Conservation (phyloP, 352 stramenopile species). For the Saprolegnia diclina region DNA sequence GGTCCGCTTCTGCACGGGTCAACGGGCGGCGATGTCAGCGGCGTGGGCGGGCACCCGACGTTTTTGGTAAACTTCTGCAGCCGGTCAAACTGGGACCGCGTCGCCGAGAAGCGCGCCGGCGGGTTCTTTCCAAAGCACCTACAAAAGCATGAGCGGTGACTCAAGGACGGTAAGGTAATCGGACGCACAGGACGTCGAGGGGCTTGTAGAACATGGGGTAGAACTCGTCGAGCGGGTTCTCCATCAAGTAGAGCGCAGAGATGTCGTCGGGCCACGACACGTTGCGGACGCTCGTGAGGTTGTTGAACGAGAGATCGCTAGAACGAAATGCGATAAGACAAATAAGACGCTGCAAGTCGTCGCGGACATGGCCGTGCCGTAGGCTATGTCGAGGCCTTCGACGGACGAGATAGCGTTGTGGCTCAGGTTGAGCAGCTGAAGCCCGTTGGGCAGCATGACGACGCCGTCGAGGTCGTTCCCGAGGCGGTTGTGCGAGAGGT, state of each 20-base stretch:
- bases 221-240: background rate
- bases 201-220: background rate
- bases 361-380: background rate
- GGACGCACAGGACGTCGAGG: background rate
- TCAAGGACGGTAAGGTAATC: too few relatives aligned
- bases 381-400: background rate
- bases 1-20: background rate
- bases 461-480: background rate
- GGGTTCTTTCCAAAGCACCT: background rate
- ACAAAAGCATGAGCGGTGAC: too few relatives aligned
- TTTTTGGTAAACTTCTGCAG: background rate
- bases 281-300: background rate
- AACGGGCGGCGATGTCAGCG: too few relatives aligned
- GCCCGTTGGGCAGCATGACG: background rate
- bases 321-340: background rate
- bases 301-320: conserved; percentile 15
- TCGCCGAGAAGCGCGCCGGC: background rate
- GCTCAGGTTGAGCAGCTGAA: background rate
- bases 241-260: background rate
- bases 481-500: background rate
- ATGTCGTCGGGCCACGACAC: background rate
- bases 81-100: background rate
- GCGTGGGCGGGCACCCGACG: too few relatives aligned
- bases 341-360: background rate
- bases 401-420: conserved; percentile 5